Conservation (phyloP, 139 green algal genomes). For the Axilococcus clingmanii region DNA sequence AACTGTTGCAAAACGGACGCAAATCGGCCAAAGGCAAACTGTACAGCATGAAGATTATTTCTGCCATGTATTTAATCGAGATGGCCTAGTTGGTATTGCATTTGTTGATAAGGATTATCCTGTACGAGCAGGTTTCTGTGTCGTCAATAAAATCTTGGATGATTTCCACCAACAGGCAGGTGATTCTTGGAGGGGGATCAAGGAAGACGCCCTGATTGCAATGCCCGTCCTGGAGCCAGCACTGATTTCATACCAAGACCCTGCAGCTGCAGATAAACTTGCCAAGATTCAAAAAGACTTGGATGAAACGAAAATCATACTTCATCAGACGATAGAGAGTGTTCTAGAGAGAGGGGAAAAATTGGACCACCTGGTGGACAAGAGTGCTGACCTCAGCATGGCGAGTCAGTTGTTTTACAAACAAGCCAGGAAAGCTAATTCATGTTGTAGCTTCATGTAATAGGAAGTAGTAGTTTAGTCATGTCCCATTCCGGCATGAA, state of each 20-base stretch:
- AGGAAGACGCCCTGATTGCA: constrained; percentile 40
- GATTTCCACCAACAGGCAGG: constrained; percentile 41
- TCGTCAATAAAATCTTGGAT: constrained; percentile 78
- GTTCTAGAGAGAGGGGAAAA: constrained; percentile 95
- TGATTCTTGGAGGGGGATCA: constrained; percentile 54
- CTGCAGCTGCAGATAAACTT: constrained; percentile 90
- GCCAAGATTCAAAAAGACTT: constrained; percentile 95
- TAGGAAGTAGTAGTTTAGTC: neutral
- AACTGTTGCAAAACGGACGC: constrained; percentile 85
- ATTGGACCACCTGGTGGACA: constrained; percentile 94
- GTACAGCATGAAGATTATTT: constrained; percentile 89
- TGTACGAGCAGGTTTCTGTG: constrained; percentile 81
- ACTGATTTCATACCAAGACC: constrained; percentile 89
- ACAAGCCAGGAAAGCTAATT: constrained; percentile 76
- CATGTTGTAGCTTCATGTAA: constrained; percentile 79
- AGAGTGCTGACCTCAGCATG: constrained; percentile 86
- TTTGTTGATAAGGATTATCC: constrained; percentile 92
- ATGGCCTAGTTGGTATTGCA: constrained; percentile 80
- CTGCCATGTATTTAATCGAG: constrained; percentile 83
- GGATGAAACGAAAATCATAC: constrained; percentile 84
- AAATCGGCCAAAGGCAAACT: constrained; percentile 33
- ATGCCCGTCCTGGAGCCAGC: constrained; percentile 58
- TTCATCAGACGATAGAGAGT: constrained; percentile 98
- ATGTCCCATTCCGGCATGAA: neutral
- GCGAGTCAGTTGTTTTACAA: constrained; percentile 98